phyloP scores from a whole-genome alignment of 129 eudicot genomes.

The Artemisia annua region DNA sequence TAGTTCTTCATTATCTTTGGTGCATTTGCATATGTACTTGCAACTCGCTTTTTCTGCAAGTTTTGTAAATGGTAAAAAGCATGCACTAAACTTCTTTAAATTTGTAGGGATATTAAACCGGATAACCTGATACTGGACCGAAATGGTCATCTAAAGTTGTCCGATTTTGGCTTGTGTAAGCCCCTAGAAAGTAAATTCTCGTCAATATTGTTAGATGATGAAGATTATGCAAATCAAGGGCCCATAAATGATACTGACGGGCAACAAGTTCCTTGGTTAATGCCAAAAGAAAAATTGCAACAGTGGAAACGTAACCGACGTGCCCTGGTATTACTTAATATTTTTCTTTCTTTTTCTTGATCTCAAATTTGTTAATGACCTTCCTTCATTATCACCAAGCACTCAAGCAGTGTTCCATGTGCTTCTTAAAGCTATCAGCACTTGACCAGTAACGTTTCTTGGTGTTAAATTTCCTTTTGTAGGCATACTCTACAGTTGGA shows the following conservation, averaged over 20 bases:
- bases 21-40: neutral
- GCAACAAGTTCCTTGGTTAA: constrained; percentile 70
- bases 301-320: constrained; percentile 93
- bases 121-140: constrained; percentile 85
- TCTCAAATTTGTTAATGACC: constrained; percentile 2
- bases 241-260: constrained; percentile 53
- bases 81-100: constrained; percentile 23
- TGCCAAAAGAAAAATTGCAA: constrained; percentile 85
- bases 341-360: constrained; percentile 1
- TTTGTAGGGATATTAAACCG: constrained; percentile 83
- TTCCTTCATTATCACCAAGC: neutral
- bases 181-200: constrained; percentile 75
- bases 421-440: neutral
- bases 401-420: neutral
- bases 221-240: constrained; percentile 61
- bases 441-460: constrained; percentile 10
- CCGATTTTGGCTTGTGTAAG: constrained; percentile 94
- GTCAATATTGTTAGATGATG: constrained; percentile 72
- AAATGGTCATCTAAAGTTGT: constrained; percentile 83
- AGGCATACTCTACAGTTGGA: constrained; percentile 95
- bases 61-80: constrained; percentile 4
- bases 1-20: neutral
- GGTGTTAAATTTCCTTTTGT: constrained; percentile 14
- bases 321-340: constrained; percentile 60
- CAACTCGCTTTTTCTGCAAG: neutral